Base-by-base conservation (phyloP, 2,329 filamentous ascomycete genomes). In the Clarireedia hainanense region DNA sequence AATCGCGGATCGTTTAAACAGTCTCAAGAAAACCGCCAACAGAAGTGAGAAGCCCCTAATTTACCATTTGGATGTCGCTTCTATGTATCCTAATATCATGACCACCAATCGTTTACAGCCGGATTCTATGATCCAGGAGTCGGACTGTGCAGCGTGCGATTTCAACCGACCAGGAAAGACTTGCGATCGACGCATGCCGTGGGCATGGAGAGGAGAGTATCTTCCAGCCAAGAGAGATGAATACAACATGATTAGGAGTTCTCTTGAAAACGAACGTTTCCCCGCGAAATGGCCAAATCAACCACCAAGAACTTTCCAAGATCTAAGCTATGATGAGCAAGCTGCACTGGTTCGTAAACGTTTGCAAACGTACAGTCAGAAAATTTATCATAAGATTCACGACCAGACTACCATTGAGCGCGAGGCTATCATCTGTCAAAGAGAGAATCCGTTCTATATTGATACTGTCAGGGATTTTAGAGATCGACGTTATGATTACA, bases 61-160 rank as follows among this genome's bases (percentile, higher is more conserved):
- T 62, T 99, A 99, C 73, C 94, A 99, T 78, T 77, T 99, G 74
- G 94, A 99, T 68, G 95, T 99, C 57, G 94, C 94, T 17, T 96
- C 94, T 58, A 99, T 99, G 94, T 99, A 99, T 70, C 94, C 94
- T 9, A 99, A 99, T 72, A 99, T 99, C 70, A 99, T 99, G 95
- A 99, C 95, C 2, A 99, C 94, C 1, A 99, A 99, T 71, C 88
- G 94, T 70, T 73, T 99, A 47, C 94, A 99, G 65, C 94, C 94
- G 0, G 94, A 99, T 71, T 97, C 94, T n/a, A 95, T 99, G 91
- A 95, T 99, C 53, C 78, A 92, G 48, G 95, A 99, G 69, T 89
- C 91, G 0, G 90, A 96, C 65, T 99, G 95, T 67, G 94, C 94
- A 2, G 91, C 94, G 10, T 99, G 95, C 71, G 95, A 99, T 70